Evolutionary conservation across 1,139 yeast genomes (phyloP), one percentile per base, ranked within the genome.

Genomic region (Diutina rugosa): DNA sequence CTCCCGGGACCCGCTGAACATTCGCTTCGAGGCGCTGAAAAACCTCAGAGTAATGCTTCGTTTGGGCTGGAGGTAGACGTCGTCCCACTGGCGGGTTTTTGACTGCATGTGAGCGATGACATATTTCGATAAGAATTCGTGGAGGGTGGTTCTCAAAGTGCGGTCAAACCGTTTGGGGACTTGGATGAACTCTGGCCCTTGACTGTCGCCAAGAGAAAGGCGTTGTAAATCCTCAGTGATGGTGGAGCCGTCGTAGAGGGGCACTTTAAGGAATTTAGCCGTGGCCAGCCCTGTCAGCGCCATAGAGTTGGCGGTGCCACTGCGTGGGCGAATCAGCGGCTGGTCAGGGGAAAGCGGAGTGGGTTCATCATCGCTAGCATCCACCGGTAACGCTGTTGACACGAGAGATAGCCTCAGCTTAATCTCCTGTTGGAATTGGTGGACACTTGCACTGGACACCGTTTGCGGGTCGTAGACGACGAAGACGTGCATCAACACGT

Each of bases 41-140:
- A 89, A 76, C 58, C 95, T 71, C 12, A 90, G 87, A 0, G 96
- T 80, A 29, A 89, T 73, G 45, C 91, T 85, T 60, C 83, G 79
- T 60, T 89, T 78, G 21, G 93, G 85, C 51, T 83, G 81, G 30
- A 85, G 81, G 54, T 79, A 68, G 62, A 82, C 85, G 63, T 90
- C 91, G 64, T 85, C 87, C 96, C 96, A 86, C n/a, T 79, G 63
- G 57, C 85, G 74, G 52, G 89, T 77, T 66, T 89, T 80, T 56
- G 76, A 69, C 64, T 87, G 91, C 95, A 90, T 87, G 65, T 83
- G 90, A 1, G 96, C 93, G 2, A 87, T 74, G 56, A 90, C 70
- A 58, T 74, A 73, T 62, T 79, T 80, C 55, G 77, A 77, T 9
- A 85, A 76, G 56, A 83, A 72, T 46, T 85, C 89, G 57, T 77